Percentiles rank a stretch among this genome's conserved stretches.
Evolutionary conservation across 208 protist genomes (phyloP).

Genomic region (Acanthamoeba sp.): DNA sequence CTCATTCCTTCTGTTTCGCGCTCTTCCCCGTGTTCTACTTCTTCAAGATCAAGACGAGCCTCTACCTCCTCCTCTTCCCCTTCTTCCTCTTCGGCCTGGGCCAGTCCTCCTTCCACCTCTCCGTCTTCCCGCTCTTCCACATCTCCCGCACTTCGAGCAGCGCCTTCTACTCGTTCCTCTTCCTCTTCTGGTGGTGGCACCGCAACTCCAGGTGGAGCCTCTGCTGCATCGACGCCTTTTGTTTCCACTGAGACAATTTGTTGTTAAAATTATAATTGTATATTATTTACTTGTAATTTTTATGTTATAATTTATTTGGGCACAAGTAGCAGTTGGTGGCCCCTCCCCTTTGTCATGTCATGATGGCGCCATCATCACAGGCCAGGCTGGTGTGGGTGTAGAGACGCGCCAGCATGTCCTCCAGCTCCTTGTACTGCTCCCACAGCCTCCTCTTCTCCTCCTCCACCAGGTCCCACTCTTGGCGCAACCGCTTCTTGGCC

Average conservation of each 20-base stretch:
- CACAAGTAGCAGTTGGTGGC: too few species aligned
- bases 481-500: neutral
- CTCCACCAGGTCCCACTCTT: neutral
- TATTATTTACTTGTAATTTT: too few species aligned
- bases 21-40: neutral
- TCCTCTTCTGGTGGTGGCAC: slow-evolving; percentile 21
- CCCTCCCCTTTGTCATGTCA: too few species aligned
- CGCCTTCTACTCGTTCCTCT: neutral
- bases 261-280: too few species aligned
- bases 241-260: neutral
- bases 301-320: too few species aligned
- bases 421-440: neutral
- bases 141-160: neutral
- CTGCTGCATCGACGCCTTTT: slow-evolving; percentile 40
- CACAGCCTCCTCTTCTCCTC: neutral
- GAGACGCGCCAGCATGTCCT: neutral
- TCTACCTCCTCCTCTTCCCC: neutral
- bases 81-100: neutral
- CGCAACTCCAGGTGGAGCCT: slow-evolving; percentile 14
- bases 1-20: neutral
- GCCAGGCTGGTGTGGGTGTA: neutral
- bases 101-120: neutral
- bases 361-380: too few species aligned
- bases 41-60: neutral
- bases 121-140: slow-evolving; percentile 9